Percentiles rank a stretch among this genome's conserved stretches.
These are phyloP conservation scores for Persicaria maculosa DNA, from an alignment of 148 eudicot genomes.

Conservation along the genomic window DNA sequence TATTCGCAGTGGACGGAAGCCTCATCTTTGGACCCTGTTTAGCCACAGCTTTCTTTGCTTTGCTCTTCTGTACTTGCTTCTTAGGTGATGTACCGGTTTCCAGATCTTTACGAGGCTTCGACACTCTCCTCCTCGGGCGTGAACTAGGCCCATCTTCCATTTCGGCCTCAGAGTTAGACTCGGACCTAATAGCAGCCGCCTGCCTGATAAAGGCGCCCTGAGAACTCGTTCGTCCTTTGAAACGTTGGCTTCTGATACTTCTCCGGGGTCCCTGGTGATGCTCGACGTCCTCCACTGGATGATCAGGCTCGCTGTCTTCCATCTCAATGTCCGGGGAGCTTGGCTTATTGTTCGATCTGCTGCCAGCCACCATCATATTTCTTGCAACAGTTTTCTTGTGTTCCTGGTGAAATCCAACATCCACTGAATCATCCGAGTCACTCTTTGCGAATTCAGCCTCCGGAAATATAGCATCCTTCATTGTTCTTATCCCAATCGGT, in stretches of 20 bases:
- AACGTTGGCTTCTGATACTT: conserved; percentile 13
- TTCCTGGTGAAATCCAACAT: conserved; percentile 25
- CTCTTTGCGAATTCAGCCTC: conserved; percentile 28
- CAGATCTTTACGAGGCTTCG: conserved; percentile 32
- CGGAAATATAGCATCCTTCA: conserved; percentile 26
- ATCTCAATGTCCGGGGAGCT: conserved; percentile 12
- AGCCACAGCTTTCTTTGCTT: conserved; percentile 21
- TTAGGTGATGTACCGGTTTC: conserved; percentile 30
- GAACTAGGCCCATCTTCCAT: conserved; percentile 69
- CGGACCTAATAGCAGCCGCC: conserved; percentile 21
- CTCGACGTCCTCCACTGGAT: conserved; percentile 17
- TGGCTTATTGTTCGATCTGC: conserved; percentile 16
- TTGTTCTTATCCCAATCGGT: conserved; percentile 8
- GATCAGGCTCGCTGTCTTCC: conserved; percentile 23
- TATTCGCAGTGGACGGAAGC: not conserved
- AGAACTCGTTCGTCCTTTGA: conserved; percentile 20
- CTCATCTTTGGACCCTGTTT: conserved; percentile 13
- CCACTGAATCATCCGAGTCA: conserved; percentile 27
- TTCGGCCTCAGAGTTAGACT: conserved; percentile 36
- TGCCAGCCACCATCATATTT: not conserved
- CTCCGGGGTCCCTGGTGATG: conserved; percentile 12
- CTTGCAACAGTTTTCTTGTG: conserved; percentile 30
- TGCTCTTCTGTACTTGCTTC: conserved; percentile 29
- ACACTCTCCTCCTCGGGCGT: conserved; percentile 58
- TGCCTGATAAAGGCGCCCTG: conserved; percentile 11